A percentile compares a stretch with the other conserved stretches of the same genome.
These are phyloP conservation scores for Paecilomyces sp. DNA, from an alignment of 2,329 filamentous ascomycete genomes.

Conservation along the genomic window DNA sequence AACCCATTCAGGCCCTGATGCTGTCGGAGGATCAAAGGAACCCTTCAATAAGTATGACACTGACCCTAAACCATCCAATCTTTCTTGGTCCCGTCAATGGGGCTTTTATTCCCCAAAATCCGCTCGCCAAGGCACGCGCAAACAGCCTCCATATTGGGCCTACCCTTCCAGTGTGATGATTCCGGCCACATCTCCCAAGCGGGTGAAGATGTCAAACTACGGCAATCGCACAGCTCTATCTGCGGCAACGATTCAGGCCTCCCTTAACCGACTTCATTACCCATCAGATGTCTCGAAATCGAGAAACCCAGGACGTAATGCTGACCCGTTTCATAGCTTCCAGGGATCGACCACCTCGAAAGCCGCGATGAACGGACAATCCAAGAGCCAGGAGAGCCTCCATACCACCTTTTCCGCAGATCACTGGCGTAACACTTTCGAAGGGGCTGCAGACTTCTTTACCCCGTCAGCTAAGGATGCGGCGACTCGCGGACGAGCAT, in stretches of 20 bases:
- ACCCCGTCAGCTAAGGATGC: slow-evolving; percentile 16
- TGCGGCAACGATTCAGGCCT: not conserved
- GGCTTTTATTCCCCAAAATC: slow-evolving; percentile 6
- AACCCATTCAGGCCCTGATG: not conserved
- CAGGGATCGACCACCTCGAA: slow-evolving; percentile 8
- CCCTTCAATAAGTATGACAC: slow-evolving; percentile 10
- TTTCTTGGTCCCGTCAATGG: slow-evolving; percentile 11
- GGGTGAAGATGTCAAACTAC: not conserved
- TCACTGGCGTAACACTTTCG: slow-evolving; percentile 33
- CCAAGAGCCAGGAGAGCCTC: slow-evolving; percentile 25
- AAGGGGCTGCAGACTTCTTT: slow-evolving; percentile 28
- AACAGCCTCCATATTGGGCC: slow-evolving; percentile 16
- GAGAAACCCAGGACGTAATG: slow-evolving; percentile 1
- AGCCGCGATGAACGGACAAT: slow-evolving; percentile 9
- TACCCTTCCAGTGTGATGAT: slow-evolving; percentile 15
- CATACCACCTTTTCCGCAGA: slow-evolving; percentile 35
- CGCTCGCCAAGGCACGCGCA: slow-evolving; percentile 4
- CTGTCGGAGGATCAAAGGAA: not conserved
- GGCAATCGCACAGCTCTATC: not conserved
- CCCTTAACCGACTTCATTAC: not conserved
- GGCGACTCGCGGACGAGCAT: slow-evolving; percentile 10
- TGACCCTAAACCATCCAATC: slow-evolving; percentile 6
- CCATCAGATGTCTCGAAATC: not conserved
- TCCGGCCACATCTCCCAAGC: slow-evolving; percentile 9
- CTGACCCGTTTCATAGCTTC: slow-evolving; percentile 3